Percentiles rank a stretch among this genome's conserved stretches.
These are phyloP conservation scores for Yamadazyma endophytica DNA, from an alignment of 805 yeast species.

Conservation along the genomic window DNA sequence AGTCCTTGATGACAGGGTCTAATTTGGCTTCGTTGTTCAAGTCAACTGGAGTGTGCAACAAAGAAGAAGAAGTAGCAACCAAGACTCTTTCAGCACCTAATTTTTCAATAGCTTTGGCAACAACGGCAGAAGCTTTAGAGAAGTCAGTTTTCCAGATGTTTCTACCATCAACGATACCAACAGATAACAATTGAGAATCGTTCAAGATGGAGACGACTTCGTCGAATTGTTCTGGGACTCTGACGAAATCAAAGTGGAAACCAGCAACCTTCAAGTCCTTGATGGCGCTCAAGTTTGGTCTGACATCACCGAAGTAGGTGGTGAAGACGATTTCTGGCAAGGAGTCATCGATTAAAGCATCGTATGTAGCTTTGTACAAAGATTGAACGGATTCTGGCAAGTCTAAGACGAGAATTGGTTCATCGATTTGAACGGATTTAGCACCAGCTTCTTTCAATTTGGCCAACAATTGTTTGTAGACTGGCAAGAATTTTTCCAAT, in stretches of 20 bases:
- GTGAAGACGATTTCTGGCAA: conserved; percentile 80
- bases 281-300: conserved; percentile 91
- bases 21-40: conserved; percentile 88
- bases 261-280: conserved; percentile 90
- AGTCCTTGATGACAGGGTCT: conserved; percentile 87
- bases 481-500: conserved; percentile 86
- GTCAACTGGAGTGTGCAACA: conserved; percentile 98
- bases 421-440: conserved; percentile 91
- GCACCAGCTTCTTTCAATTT: conserved; percentile 95
- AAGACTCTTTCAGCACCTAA: conserved; percentile 83
- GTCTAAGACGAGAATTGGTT: conserved; percentile 94
- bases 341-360: conserved; percentile 58
- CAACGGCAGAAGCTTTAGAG: conserved; percentile 77
- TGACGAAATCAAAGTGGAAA: conserved; percentile 93
- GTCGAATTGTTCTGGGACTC: conserved; percentile 94
- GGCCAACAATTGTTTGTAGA: conserved; percentile 81
- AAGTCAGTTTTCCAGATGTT: conserved; percentile 99
- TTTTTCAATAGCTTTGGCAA: conserved; percentile 76
- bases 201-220: conserved; percentile 66
- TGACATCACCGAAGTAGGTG: conserved; percentile 97
- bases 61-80: conserved; percentile 93
- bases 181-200: conserved; percentile 78
- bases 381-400: conserved; percentile 78
- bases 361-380: conserved; percentile 87
- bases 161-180: conserved; percentile 98